Evolutionary conservation across 129 eudicot genomes (phyloP).

Genomic region (Solidago caesia): DNA sequence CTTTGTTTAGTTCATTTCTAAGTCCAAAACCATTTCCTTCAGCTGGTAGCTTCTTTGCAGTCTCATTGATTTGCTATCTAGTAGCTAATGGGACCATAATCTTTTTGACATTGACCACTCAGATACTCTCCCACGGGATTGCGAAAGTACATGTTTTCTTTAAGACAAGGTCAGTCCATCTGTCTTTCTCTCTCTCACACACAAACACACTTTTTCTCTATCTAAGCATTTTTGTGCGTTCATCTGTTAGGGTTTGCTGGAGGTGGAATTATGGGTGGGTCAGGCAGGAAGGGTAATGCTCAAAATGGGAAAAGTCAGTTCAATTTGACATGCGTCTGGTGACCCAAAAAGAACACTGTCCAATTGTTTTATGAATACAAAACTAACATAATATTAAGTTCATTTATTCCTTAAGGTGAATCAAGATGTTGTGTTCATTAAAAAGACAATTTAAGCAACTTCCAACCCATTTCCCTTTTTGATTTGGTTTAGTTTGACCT

Average conservation of each 20-base stretch:
- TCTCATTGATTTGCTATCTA: constrained; percentile 72
- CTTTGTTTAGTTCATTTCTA: constrained; percentile 54
- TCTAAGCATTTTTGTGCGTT: background rate
- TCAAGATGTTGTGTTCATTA: no score
- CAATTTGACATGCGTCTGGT: no score
- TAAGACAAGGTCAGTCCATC: constrained; percentile 62
- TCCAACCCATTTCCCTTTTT: no score
- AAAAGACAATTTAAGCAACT: no score
- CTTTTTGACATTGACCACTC: constrained; percentile 52
- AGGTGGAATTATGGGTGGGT: no score
- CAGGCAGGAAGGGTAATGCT: no score
- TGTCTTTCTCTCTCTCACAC: constrained; percentile 24
- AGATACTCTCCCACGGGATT: constrained; percentile 47
- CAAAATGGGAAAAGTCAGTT: no score
- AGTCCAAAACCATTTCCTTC: constrained; percentile 58
- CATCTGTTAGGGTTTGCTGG: background rate
- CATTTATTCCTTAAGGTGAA: no score
- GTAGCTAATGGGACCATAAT: constrained; percentile 70
- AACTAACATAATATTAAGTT: no score
- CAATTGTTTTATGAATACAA: no score
- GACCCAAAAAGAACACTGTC: no score
- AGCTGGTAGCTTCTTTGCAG: constrained; percentile 45
- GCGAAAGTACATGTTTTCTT: constrained; percentile 63
- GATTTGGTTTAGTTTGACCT: no score
- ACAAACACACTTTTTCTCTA: background rate